These are phyloP conservation scores for Rhizopogon rudus DNA, from an alignment of 768 basidiomycete genomes.

Conservation along the genomic window DNA sequence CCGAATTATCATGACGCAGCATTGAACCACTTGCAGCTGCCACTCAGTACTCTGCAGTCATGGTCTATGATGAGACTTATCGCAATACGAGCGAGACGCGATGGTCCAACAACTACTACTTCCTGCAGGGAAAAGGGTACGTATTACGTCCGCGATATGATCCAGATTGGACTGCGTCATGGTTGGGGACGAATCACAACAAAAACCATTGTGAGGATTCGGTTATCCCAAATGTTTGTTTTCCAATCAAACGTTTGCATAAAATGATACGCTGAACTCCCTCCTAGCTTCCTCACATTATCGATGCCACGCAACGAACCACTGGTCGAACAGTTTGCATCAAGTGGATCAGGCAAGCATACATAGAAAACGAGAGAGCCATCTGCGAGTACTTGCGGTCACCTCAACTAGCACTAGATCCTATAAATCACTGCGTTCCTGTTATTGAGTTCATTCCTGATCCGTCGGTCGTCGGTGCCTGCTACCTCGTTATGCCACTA, in stretches of 20 bases:
- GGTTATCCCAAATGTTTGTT: neutral
- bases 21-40: no score
- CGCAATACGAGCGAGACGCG: conserved; percentile 5
- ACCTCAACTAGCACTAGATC: neutral
- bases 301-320: conserved; percentile 7
- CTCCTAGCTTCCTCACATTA: neutral
- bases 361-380: conserved; percentile 1
- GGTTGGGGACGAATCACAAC: conserved; percentile 7
- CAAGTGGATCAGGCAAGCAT: conserved; percentile 3
- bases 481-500: conserved; percentile 25
- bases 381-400: neutral
- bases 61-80: neutral
- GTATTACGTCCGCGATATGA: conserved; percentile 20
- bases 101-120: conserved; percentile 15
- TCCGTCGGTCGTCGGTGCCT: conserved; percentile 8
- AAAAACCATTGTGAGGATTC: neutral
- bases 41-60: neutral
- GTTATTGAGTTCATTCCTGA: conserved; percentile 12
- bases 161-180: conserved; percentile 26
- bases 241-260: no score
- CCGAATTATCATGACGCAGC: no score
- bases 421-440: conserved; percentile 21
- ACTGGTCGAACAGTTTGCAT: conserved; percentile 10
- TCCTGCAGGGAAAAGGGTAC: conserved; percentile 15
- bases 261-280: neutral